Evolutionary conservation across 306 rosid genomes (phyloP).

Genomic region (Aeschynomene evenia): DNA sequence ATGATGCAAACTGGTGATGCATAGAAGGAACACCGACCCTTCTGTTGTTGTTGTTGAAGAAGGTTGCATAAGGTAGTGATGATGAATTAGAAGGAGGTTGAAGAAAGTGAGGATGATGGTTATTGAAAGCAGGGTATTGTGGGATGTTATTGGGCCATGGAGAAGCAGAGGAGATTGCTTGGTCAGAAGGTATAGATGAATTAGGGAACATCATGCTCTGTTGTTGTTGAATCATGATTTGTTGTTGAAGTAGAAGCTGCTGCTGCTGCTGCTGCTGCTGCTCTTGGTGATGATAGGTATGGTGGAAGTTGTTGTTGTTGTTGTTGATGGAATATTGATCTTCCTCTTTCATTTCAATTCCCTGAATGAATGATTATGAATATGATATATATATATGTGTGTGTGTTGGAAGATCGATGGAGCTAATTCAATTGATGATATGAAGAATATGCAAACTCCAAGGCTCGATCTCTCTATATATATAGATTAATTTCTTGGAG

Average conservation of each 20-base stretch:
- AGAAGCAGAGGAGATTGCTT: too few relatives aligned
- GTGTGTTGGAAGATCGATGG: too few relatives aligned
- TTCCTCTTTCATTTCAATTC: constrained; percentile 62
- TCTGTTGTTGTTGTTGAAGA: constrained; percentile 68
- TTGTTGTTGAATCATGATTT: constrained; percentile 50
- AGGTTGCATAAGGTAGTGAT: constrained; percentile 55
- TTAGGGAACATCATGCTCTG: constrained; percentile 55
- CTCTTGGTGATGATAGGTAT: constrained; percentile 63
- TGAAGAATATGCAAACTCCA: constrained; percentile 32
- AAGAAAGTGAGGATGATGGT: constrained; percentile 44
- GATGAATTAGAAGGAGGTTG: too few relatives aligned
- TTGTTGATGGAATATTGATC: constrained; percentile 58
- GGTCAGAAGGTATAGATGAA: too few relatives aligned
- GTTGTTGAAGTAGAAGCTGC: constrained; percentile 58
- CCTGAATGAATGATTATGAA: too few relatives aligned
- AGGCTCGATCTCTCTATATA: constrained; percentile 34
- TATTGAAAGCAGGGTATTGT: constrained; percentile 50
- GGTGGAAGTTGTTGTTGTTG: constrained; percentile 58
- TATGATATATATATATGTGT: too few relatives aligned
- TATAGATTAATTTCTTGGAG: constrained; percentile 11
- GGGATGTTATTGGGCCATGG: constrained; percentile 76
- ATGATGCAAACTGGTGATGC: constrained; percentile 47
- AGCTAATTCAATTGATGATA: too few relatives aligned
- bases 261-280: too few relatives aligned
- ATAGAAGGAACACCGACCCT: constrained; percentile 56